These are phyloP conservation scores for Malus asiatica DNA, from an alignment of 306 rosid genomes.

Conservation along the genomic window DNA sequence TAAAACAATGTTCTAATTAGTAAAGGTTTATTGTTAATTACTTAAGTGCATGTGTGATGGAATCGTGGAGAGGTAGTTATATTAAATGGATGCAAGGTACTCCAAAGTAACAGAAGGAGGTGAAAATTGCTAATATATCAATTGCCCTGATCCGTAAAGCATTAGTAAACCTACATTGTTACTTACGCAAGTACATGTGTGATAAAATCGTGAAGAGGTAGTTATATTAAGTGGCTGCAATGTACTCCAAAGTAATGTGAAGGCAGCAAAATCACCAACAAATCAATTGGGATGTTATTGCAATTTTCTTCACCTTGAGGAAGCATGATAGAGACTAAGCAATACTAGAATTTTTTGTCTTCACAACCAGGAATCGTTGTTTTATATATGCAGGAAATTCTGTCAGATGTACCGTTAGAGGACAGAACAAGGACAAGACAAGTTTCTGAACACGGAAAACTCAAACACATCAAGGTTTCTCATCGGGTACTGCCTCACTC, in stretches of 20 bases:
- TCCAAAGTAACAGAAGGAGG: background rate
- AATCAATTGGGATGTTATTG: no score
- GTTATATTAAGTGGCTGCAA: background rate
- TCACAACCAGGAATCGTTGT: background rate
- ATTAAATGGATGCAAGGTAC: background rate
- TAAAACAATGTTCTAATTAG: background rate
- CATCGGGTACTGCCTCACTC: constrained; percentile 53
- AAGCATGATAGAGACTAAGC: no score
- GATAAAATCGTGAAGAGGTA: background rate
- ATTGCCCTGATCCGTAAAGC: background rate
- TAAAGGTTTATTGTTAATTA: background rate
- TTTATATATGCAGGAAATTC: constrained; percentile 42
- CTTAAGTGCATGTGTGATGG: background rate
- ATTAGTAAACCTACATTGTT: background rate
- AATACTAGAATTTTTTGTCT: background rate
- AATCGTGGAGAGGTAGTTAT: background rate
- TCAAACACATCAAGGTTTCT: constrained; percentile 66
- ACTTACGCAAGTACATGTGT: background rate
- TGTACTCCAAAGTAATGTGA: background rate
- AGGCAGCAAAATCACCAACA: no score
- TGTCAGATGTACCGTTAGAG: constrained; percentile 64
- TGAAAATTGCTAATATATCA: background rate
- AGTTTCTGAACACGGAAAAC: constrained; percentile 36
- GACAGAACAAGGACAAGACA: constrained; percentile 51
- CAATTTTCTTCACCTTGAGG: no score